phyloP scores from a whole-genome alignment of 257 asterid genomes.

The Linderniella brevidens region DNA sequence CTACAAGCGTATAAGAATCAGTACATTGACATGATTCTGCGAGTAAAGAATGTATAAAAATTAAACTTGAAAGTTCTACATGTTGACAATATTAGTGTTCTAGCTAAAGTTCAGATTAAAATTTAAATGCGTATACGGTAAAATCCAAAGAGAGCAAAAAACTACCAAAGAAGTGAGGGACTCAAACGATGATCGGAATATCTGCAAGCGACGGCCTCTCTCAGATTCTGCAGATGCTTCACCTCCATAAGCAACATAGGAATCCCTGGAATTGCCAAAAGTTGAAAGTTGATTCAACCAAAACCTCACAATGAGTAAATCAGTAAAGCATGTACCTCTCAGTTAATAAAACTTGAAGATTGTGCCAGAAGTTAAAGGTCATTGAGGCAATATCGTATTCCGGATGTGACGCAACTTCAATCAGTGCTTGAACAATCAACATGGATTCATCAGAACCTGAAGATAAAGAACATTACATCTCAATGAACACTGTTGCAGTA shows the following conservation, averaged over 20 bases:
- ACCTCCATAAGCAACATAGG: slow-evolving; percentile 35
- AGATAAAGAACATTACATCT: slow-evolving; percentile 13
- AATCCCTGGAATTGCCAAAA: slow-evolving; percentile 41
- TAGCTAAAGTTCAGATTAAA: no score
- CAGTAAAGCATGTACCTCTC: slow-evolving; percentile 43
- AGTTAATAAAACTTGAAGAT: slow-evolving; percentile 62
- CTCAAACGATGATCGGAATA: slow-evolving; percentile 66
- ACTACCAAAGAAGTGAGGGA: slow-evolving; percentile 89
- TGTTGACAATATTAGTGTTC: no score
- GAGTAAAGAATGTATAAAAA: no score
- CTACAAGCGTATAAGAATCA: no score
- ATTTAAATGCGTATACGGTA: not conserved
- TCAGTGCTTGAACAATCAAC: slow-evolving; percentile 81
- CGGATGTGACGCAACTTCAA: slow-evolving; percentile 95
- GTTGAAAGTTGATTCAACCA: slow-evolving; percentile 15
- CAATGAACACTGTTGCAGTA: slow-evolving; percentile 7
- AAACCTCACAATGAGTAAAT: slow-evolving; percentile 10
- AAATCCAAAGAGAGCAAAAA: slow-evolving; percentile 7
- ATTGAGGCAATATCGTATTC: slow-evolving; percentile 96
- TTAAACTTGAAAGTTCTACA: no score
- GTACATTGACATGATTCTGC: no score
- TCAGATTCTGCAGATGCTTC: slow-evolving; percentile 56
- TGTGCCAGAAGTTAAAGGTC: slow-evolving; percentile 99
- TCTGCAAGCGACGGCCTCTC: slow-evolving; percentile 51
- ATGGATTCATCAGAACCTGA: slow-evolving; percentile 97